Evolutionary conservation across 2,329 filamentous ascomycete species (phyloP), one percentile per base, ranked within the genome.

Genomic region (Stagonosporopsis vannaccii): DNA sequence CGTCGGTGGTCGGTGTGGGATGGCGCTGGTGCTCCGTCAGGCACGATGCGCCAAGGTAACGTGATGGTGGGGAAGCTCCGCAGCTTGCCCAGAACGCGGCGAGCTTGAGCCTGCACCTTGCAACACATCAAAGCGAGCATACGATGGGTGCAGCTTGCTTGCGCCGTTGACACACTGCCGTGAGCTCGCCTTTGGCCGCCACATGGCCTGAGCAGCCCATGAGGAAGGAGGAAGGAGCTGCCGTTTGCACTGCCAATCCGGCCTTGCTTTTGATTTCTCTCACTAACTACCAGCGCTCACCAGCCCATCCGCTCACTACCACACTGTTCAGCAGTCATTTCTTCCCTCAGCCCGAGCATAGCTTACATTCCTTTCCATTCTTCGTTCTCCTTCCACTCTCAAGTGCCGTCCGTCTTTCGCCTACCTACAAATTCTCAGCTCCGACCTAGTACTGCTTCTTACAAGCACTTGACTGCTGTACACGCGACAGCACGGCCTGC

Each of bases 141-240:
- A 13, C 13, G 3, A 32, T 32, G 30, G 15, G 30, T 15, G 30
- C 39, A 3, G 39, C 39, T 23, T 46, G 26, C 39, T 58, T 36
- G 60, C 51, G 61, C 59, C 48, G 65, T 32, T 15, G 30, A 32
- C 30, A 32, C 12, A 3, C 13, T 32, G 23, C 7, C 20, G 17
- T 8, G 40, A 8, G 20, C 22, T 40, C 15, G 12, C 46, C 11
- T 28, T 56, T 23, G n/a, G n/a, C 20, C 39, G 49, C 47, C 55
- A 51, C 60, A 54, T 51, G 50, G 58, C 51, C 33, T 39, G 43
- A 55, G 56, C 26, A 43, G 52, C 32, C 40, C 32, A 36, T 41
- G 25, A 61, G 65, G 70, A 71, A 72, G 63, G 25, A 61, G 65
- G 70, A 71, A 72, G 63, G 67, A 64, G 65, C 66, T 35, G n/a